A percentile compares a stretch with the other conserved stretches of the same genome.
phyloP scores from a whole-genome alignment of 805 yeast species.

The Sugiyamaella floridensis region DNA sequence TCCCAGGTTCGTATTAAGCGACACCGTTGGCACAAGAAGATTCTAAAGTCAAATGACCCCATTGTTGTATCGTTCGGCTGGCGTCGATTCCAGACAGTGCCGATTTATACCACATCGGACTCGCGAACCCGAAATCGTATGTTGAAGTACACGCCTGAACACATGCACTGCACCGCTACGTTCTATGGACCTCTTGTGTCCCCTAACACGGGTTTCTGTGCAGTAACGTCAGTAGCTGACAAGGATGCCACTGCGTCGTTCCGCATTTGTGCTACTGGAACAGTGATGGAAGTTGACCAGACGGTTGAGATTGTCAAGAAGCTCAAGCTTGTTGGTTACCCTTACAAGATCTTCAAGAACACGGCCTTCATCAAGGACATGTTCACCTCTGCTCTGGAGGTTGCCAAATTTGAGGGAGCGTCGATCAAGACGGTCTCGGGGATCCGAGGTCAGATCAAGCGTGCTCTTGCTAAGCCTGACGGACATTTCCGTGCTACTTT shows the following conservation, averaged over 20 bases:
- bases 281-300: constrained; percentile 85
- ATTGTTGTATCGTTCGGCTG: constrained; percentile 89
- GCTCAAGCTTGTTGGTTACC: constrained; percentile 89
- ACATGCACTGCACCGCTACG: constrained; percentile 90
- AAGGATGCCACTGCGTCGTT: constrained; percentile 81
- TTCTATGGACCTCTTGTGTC: constrained; percentile 96
- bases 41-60: constrained; percentile 92
- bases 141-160: constrained; percentile 98
- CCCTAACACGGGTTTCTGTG: constrained; percentile 96
- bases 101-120: constrained; percentile 92
- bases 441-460: constrained; percentile 92
- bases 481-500: constrained; percentile 95
- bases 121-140: constrained; percentile 96
- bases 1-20: constrained; percentile 91
- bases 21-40: constrained; percentile 98
- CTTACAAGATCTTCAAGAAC: constrained; percentile 86
- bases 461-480: constrained; percentile 90
- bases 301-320: constrained; percentile 91
- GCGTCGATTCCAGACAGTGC: constrained; percentile 97
- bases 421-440: constrained; percentile 95
- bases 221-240: constrained; percentile 81
- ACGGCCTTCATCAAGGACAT: constrained; percentile 96
- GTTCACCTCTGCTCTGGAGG: constrained; percentile 89
- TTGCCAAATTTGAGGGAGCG: constrained; percentile 97
- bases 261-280: constrained; percentile 94